Evolutionary conservation across 768 basidiomycete species (phyloP), one percentile per base, ranked within the genome.

Genomic region (Boletus huronensis): DNA sequence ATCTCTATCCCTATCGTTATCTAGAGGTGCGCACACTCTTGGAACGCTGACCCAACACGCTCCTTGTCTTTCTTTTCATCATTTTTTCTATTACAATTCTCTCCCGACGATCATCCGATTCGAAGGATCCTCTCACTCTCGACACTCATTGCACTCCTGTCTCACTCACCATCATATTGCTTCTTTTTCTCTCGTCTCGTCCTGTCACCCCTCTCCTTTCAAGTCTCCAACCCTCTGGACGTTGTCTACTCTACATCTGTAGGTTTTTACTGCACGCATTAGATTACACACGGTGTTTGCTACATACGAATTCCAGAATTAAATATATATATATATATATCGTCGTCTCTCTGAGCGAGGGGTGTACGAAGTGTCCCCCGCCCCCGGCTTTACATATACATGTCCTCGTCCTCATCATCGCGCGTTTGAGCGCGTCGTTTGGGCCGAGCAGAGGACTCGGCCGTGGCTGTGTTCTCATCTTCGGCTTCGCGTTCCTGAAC

Each of bases 381-480:
- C 17, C 17, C 29, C 31, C 10, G 7, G 17, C 19, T 19, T 25
- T 54, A 70, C 14, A 65, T 28, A 16, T 68, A 68, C 68, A 68
- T 61, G 40, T 68, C 63, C 5, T 67, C 63, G 8, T 65, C 62
- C n/a, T n/a, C n/a, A 3, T 58, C 54, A 10, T 58, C 47, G 14
- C 42, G 56, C n/a, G 40, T 16, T 6, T 36, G 54, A 0, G 54
- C 50, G 5, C 57, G 58, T 39, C 59, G 57, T 54, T 52, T 52
- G 10, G 55, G 38, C 8, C 50, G 53, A 2, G 59, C 16, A 21
- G 57, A 32, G 1, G 49, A 3, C 31, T 62, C 55, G 9, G 38
- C n/a, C 2, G 32, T 6, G 11, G 34, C 5, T 6, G 41, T 14
- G 14, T 31, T 34, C 28, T 56, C 59, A 5, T 52, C 36, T 6